Evolutionary conservation across 2,329 filamentous ascomycete species (phyloP), one percentile per base, ranked within the genome.

Genomic region (Curvularia sp.): DNA sequence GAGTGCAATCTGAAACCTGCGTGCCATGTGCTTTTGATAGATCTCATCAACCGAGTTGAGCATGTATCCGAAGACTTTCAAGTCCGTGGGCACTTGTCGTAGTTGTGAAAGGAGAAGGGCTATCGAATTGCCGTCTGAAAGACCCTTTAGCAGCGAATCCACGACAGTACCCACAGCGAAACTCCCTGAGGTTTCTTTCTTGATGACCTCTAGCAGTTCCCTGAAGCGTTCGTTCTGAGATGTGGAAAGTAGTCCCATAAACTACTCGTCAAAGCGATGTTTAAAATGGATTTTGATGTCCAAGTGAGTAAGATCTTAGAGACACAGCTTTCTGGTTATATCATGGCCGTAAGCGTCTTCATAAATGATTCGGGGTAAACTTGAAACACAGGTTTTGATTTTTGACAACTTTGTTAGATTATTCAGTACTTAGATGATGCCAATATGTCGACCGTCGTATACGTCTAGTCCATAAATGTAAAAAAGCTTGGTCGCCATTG

Each of bases 391-490:
- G 0, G 57, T 56, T 35, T 64, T 62, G 47, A 62, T 55, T 12
- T 57, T 13, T 10, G 28, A 28, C 1, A 50, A 55, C 7, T 8
- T 2, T 2, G 39, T 48, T 0, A 66, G 26, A 1, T 31, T 35
- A 9, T 49, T 12, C 10, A 66, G 28, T n/a, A 56, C 35, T 6
- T 30, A 18, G 8, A 58, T 33, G 4, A 66, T 24, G 3, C 59
- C 56, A 6, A 43, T 30, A n/a, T 57, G 51, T 0, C 47, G 8
- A 0, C 63, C 63, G 13, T 61, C 18, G 39, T 55, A 66, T 30
- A 61, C 62, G n/a, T 61, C 62, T 3, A 68, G 48, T 3, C 63
- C 65, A 31, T 65, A 62, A 15, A 68, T 60, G 28, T 66, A 66
- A 38, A 66, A 62, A 18, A 59, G 52, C 41, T 49, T 61, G 15